phyloP scores from a whole-genome alignment of 2,329 filamentous ascomycete genomes.

The Aspergillaceae sp. region DNA sequence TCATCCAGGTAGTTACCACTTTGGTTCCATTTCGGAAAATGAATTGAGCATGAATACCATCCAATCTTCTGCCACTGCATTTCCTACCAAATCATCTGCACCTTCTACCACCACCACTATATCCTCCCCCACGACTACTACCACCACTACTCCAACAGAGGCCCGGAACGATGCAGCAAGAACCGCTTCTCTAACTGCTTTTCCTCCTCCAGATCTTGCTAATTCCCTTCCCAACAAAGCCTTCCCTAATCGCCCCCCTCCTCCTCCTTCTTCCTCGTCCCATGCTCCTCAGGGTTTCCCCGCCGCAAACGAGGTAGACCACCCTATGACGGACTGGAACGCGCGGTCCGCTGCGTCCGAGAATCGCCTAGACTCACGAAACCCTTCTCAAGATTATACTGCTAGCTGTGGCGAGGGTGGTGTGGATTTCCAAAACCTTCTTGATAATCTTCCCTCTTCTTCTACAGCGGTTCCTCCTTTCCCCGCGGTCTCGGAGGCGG shows the following conservation, averaged over 20 bases:
- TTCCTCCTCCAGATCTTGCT: conserved; percentile 18
- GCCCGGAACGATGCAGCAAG: not conserved
- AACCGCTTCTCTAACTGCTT: conserved; percentile 17
- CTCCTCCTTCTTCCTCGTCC: not conserved
- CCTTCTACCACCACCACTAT: conserved; percentile 6
- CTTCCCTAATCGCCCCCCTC: conserved; percentile 14
- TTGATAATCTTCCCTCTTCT: conserved; percentile 40
- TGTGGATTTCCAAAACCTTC: conserved; percentile 41
- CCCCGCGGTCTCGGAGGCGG: conserved; percentile 16
- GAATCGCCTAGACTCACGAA: not conserved
- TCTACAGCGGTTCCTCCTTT: conserved; percentile 18
- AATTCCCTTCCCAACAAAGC: conserved; percentile 14
- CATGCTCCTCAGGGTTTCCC: conserved; percentile 20
- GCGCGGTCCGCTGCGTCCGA: conserved; percentile 9
- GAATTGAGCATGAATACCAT: conserved; percentile 19
- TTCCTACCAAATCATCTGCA: conserved; percentile 11
- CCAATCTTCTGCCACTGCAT: conserved; percentile 12
- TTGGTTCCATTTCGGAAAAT: conserved; percentile 16
- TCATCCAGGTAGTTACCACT: conserved; percentile 25
- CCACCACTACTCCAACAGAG: not conserved
- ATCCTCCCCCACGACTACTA: not conserved
- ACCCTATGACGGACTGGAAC: conserved; percentile 13
- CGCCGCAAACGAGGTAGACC: conserved; percentile 23
- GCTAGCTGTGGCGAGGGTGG: conserved; percentile 25
- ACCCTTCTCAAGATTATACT: conserved; percentile 5